phyloP scores from a whole-genome alignment of 768 basidiomycete genomes.

The Amanita exitialis region DNA sequence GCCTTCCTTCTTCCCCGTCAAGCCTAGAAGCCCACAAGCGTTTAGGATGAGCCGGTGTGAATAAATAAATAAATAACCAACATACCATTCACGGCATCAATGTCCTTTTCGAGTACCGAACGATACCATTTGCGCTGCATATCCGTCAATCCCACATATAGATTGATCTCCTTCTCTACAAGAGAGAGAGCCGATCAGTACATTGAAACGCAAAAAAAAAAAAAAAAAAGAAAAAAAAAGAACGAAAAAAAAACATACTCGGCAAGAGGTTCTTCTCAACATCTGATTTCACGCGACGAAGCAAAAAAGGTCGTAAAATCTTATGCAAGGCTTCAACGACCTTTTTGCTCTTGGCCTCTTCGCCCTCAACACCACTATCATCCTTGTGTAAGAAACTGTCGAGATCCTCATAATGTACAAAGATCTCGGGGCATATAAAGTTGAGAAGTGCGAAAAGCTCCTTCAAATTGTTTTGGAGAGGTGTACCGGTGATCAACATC shows the following conservation, averaged over 20 bases:
- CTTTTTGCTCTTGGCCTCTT: constrained; percentile 82
- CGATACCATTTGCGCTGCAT: constrained; percentile 99
- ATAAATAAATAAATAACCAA: too few relatives aligned
- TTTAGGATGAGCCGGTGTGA: neutral
- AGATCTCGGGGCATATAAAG: constrained; percentile 96
- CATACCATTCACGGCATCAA: constrained; percentile 93
- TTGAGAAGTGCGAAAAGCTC: constrained; percentile 89
- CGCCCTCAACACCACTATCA: constrained; percentile 48
- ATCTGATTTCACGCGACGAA: constrained; percentile 90
- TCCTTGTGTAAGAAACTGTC: constrained; percentile 94
- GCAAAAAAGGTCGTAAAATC: constrained; percentile 89
- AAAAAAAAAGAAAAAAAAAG: neutral
- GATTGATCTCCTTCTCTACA: constrained; percentile 95
- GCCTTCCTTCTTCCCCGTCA: constrained; percentile 96
- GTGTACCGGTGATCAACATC: constrained; percentile 93
- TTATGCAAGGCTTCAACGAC: constrained; percentile 97
- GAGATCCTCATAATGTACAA: constrained; percentile 82
- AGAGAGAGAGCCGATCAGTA: neutral
- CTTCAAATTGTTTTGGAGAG: constrained; percentile 93
- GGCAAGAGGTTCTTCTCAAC: constrained; percentile 95
- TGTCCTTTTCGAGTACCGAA: constrained; percentile 92
- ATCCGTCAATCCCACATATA: constrained; percentile 92
- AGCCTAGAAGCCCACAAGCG: constrained; percentile 33
- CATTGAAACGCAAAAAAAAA: neutral
- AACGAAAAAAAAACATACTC: constrained; percentile 30